Evolutionary conservation across 495 filamentous ascomycete species (phyloP).

Genomic region (Cercophora scortea): DNA sequence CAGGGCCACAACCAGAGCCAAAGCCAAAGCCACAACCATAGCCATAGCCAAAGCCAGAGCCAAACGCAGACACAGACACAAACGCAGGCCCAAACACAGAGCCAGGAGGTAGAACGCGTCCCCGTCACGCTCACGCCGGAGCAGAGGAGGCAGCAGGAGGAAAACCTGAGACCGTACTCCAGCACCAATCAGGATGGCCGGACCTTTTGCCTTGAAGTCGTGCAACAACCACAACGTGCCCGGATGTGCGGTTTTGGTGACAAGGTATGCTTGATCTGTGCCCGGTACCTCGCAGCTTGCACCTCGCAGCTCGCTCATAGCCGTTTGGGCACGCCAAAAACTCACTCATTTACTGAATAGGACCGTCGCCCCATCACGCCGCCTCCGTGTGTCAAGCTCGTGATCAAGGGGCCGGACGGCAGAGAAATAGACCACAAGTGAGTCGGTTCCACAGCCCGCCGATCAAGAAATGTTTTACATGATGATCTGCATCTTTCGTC

Average conservation of each 20-base stretch:
- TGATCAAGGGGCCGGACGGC: conserved; percentile 68
- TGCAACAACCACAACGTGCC: conserved; percentile 88
- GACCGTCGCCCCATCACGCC: conserved; percentile 95
- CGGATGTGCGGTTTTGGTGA: conserved; percentile 99
- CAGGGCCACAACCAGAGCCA: no score
- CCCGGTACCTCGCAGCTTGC: neutral
- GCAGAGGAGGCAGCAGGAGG: conserved; percentile 18
- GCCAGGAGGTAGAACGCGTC: no score
- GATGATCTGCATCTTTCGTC: neutral
- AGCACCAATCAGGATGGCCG: conserved; percentile 17
- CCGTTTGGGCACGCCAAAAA: neutral
- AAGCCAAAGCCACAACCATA: no score
- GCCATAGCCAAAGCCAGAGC: no score
- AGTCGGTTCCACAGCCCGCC: conserved; percentile 20
- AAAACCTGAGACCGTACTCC: conserved; percentile 23
- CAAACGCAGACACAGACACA: no score
- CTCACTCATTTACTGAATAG: conserved; percentile 33
- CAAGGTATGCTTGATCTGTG: conserved; percentile 53
- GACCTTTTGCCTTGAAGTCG: conserved; percentile 59
- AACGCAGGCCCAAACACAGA: no score
- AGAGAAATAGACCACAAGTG: conserved; percentile 89
- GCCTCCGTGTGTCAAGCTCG: conserved; percentile 81
- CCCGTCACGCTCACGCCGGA: conserved; percentile 15
- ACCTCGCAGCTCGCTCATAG: neutral
- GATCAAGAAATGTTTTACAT: no score